Conservation (phyloP, 768 basidiomycete species). For the Leccinum longicurvipes region DNA sequence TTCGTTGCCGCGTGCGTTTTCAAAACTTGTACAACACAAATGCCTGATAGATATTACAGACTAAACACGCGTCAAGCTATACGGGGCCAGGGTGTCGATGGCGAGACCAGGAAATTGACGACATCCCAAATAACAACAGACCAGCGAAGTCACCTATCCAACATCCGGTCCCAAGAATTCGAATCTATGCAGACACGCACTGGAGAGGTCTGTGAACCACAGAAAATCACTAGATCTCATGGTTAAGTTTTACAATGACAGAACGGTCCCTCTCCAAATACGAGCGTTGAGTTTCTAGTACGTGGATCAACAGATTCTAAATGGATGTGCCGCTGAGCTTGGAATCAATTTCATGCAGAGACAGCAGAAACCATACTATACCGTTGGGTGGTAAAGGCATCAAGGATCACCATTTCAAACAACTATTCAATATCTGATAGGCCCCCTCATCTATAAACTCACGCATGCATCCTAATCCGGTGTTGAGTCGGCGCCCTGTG, state of each 20-base stretch:
- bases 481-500: background rate
- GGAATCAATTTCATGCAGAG: background rate
- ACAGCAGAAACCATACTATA: slow-evolving; percentile 3
- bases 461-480: background rate
- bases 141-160: background rate
- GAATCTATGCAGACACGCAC: background rate
- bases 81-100: slow-evolving; percentile 55
- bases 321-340: background rate
- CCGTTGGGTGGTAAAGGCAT: slow-evolving; percentile 9
- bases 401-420: background rate
- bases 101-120: slow-evolving; percentile 23
- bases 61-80: slow-evolving; percentile 58
- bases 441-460: background rate
- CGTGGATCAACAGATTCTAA: background rate
- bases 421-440: background rate
- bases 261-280: background rate
- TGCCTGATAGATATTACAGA: slow-evolving; percentile 31
- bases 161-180: slow-evolving; percentile 1
- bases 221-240: background rate
- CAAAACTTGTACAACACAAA: background rate
- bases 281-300: slow-evolving; percentile 6
- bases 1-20: slow-evolving; percentile 57
- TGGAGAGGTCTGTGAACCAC: slow-evolving; percentile 9
- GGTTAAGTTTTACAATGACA: slow-evolving; percentile 1
- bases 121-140: slow-evolving; percentile 21